A percentile compares a stretch with the other conserved stretches of the same genome.
Conservation (phyloP, 78 protist species). For the Trichosphaerium sp. region DNA sequence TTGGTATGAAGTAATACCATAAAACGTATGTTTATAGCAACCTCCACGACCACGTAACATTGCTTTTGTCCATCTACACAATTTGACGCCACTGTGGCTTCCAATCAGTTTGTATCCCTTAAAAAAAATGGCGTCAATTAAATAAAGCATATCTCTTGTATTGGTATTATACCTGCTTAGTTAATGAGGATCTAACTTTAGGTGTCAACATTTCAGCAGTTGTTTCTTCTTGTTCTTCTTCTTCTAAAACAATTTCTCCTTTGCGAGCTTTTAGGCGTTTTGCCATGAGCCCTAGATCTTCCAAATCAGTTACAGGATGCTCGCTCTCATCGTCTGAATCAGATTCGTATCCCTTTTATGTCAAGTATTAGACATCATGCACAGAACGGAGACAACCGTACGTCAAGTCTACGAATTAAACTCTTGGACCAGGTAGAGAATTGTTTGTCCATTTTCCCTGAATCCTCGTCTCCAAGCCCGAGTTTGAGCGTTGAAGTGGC, state of each 20-base stretch:
- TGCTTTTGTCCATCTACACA: slow-evolving; percentile 85
- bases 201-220: background rate
- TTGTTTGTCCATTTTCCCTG: background rate
- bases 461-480: slow-evolving; percentile 14
- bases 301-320: background rate
- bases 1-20: slow-evolving; percentile 45
- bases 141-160: slow-evolving; percentile 27
- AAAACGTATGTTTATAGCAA: slow-evolving; percentile 86
- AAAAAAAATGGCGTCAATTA: slow-evolving; percentile 3
- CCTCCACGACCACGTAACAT: slow-evolving; percentile 72
- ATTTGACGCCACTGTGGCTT: slow-evolving; percentile 81
- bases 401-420: background rate
- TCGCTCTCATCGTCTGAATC: background rate
- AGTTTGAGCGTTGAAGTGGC: background rate
- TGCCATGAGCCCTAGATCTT: background rate
- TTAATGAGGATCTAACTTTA: background rate
- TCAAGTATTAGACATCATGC: background rate
- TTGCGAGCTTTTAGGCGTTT: background rate
- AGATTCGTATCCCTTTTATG: background rate
- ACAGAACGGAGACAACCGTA: background rate
- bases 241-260: background rate
- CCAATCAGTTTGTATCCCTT: slow-evolving; percentile 69
- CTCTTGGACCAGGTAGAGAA: slow-evolving; percentile 1
- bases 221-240: background rate
- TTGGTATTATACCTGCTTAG: background rate